Percentiles rank a stretch among this genome's conserved stretches.
These are phyloP conservation scores for Boletus rex-veris DNA, from an alignment of 768 basidiomycete genomes.

Conservation along the genomic window DNA sequence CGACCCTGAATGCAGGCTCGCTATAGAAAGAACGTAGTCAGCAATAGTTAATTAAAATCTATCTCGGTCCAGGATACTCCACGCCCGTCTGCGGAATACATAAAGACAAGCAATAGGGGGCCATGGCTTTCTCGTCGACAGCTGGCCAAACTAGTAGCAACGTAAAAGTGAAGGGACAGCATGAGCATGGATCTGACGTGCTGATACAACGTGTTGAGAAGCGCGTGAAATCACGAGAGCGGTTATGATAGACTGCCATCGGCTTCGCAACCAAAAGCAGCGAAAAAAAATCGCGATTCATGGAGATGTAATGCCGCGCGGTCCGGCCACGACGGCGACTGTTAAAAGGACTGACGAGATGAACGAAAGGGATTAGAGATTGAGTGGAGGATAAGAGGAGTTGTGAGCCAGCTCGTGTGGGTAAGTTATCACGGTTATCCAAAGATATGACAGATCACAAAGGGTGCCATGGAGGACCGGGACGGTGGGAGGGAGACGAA, in stretches of 20 bases:
- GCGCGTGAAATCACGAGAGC: constrained; percentile 34
- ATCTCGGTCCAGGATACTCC: constrained; percentile 34
- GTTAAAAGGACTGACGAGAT: constrained; percentile 9
- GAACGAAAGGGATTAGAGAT: neutral
- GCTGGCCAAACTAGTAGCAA: constrained; percentile 23
- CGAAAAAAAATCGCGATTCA: constrained; percentile 20
- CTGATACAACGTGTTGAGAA: constrained; percentile 36
- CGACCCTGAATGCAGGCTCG: constrained; percentile 27
- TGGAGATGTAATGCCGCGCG: constrained; percentile 12
- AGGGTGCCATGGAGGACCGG: constrained; percentile 10
- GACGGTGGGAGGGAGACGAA: constrained; percentile 22
- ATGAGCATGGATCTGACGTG: constrained; percentile 33
- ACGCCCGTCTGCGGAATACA: constrained; percentile 36
- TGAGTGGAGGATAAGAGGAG: constrained; percentile 14
- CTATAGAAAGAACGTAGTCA: constrained; percentile 23
- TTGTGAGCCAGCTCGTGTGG: constrained; percentile 17
- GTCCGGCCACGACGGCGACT: constrained; percentile 17
- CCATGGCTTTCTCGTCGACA: constrained; percentile 26
- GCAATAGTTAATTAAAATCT: constrained; percentile 32
- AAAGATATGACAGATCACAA: constrained; percentile 23
- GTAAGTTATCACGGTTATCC: constrained; percentile 20
- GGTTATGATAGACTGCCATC: constrained; percentile 33
- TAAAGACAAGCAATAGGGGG: constrained; percentile 33
- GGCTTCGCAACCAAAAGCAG: constrained; percentile 24
- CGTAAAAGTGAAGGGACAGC: constrained; percentile 32